Base-by-base conservation (phyloP, 2,329 filamentous ascomycete genomes). In the Pyrenochaeta sp. region DNA sequence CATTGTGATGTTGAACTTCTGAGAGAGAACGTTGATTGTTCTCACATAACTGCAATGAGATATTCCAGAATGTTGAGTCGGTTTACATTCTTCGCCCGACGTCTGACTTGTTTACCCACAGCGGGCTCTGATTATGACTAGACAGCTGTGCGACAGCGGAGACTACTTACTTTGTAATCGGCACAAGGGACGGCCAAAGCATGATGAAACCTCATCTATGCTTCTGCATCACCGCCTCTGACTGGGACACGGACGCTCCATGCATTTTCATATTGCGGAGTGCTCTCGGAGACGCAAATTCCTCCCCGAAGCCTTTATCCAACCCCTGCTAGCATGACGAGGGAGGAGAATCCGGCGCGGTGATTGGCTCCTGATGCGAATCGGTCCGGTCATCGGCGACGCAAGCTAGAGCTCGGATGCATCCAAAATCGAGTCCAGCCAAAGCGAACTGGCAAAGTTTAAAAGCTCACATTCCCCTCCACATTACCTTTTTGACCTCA, bases 391-490 rank as follows among this genome's bases (percentile, higher is more conserved):
- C 29, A 40, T 64, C 64, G 58, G 56, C 56, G 50, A 49, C 17
- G 49, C 49, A 39, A 55, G 49, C 14, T 39, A 14, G 46, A 36
- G 40, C 47, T 54, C 54, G 40, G 47, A 56, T 50, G 41, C 60
- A 41, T 36, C 37, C 52, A 55, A 61, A 67, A 60, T 60, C 41
- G 42, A 40, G 32, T 60, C 40, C 33, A 30, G 54, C 45, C 45
- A 40, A 52, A 60, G 21, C 40, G 14, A 62, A 60, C 54, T 50
- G 45, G 44, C 51, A 56, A 57, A 53, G 44, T 62, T 72, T 67
- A 67, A 72, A 72, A 67, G 57, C 60, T 44, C 47, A 30, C 44
- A 51, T 60, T 60, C 57, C 63, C 63, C 63, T 63, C 60, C 53
- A 44, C 54, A 53, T 50, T 54, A 52, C 37, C 49, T 41, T 57